Evolutionary conservation across 1,284 basidiomycete species (phyloP), one percentile per base, ranked within the genome.

Genomic region (Grifola frondosa): DNA sequence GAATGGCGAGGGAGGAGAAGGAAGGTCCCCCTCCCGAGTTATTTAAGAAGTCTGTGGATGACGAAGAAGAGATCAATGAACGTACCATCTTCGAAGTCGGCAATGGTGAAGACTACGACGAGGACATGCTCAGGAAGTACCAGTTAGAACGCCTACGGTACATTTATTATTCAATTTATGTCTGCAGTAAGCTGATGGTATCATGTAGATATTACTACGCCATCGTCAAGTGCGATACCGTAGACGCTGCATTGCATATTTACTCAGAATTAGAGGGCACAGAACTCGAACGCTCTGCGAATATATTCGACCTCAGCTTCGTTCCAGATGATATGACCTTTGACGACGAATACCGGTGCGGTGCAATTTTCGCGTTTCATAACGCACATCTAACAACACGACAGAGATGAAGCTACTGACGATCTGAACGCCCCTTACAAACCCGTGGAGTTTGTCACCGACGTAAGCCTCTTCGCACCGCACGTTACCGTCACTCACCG

Each of bases 251-350:
- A 1, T 74, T 80, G 6, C 85, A 94, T 61, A 81, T 97, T 13
- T 89, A 90, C 64, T 69, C 78, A 39, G 93, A 98, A 63, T 78
- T 97, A 26, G 90, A 98, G 53, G 94, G 93, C 12, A 92, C 96
- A 3, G 97, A 99, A 65, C 81, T 99, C 34, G 97, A 99, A 65
- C 84, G 92, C 21, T 97, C 96, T 0, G 97, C 97, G 5, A 99
- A 99, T 63, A 78, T 97, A 9, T 90, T 99, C 54, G 92, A 99
- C 60, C 69, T 99, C 37, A 94, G 91, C 60, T 97, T 90, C 65
- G 91, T 97, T 2, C 93, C 94, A 0, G 90, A 96, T 39, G 89
- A 81, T 23, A 97, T 98, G 91, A 74, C 74, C 0, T 98, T 99
- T 59, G 91, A 88, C 20, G 82, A 85, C 30, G 83, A 90, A 31